Percentiles rank a stretch among this genome's conserved stretches.
phyloP scores from a whole-genome alignment of 1,284 basidiomycete species.

The Coniophora puteana region DNA sequence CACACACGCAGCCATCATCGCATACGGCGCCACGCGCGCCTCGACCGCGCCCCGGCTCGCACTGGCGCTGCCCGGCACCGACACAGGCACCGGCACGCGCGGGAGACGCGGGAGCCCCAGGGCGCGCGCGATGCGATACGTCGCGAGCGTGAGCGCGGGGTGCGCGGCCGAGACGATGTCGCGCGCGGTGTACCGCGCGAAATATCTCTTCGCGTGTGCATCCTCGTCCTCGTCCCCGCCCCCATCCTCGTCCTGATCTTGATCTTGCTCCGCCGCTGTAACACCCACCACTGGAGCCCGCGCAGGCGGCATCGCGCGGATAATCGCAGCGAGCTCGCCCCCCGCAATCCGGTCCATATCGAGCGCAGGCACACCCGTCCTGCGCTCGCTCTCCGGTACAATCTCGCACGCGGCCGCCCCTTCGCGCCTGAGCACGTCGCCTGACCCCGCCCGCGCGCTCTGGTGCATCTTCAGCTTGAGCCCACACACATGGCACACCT shows the following conservation, averaged over 20 bases:
- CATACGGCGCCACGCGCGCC: slow-evolving; percentile 20
- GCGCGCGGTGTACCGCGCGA: slow-evolving; percentile 13
- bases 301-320: neutral
- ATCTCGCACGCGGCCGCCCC: slow-evolving; percentile 21
- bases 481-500: slow-evolving; percentile 24
- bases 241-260: neutral
- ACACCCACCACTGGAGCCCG: too few relatives aligned
- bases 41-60: slow-evolving; percentile 13
- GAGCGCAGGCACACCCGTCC: slow-evolving; percentile 16
- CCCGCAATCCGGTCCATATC: slow-evolving; percentile 17
- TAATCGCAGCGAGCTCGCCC: slow-evolving; percentile 13
- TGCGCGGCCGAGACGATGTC: slow-evolving; percentile 19
- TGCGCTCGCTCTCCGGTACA: slow-evolving; percentile 23
- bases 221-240: slow-evolving; percentile 1
- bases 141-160: slow-evolving; percentile 25
- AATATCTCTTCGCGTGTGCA: slow-evolving; percentile 2
- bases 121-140: slow-evolving; percentile 18
- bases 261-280: too few relatives aligned
- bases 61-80: slow-evolving; percentile 6
- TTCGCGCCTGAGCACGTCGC: slow-evolving; percentile 18
- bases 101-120: slow-evolving; percentile 18
- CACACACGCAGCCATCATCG: slow-evolving; percentile 23
- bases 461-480: slow-evolving; percentile 25
- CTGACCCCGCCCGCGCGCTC: too few relatives aligned
- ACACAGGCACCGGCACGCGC: slow-evolving; percentile 15